Conservation (phyloP, 257 asterid genomes). For the Knoxia roxburghii region DNA sequence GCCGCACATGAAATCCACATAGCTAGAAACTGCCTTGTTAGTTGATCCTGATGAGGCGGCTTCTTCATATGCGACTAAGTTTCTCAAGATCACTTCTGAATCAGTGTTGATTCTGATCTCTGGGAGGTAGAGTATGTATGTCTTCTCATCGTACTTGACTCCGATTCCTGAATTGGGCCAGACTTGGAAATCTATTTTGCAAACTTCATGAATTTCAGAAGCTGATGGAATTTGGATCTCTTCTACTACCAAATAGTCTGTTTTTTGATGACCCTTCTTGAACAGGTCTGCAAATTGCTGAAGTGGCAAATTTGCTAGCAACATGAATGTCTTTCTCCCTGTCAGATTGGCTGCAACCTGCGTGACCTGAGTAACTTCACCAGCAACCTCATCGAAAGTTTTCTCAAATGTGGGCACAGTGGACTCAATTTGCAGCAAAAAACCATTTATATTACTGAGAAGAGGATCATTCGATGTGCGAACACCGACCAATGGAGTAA, state of each 20-base stretch:
- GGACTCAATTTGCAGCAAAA: constrained; percentile 9
- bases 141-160: constrained; percentile 7
- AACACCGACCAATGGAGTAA: constrained; percentile 4
- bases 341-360: background rate
- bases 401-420: background rate
- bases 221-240: constrained; percentile 37
- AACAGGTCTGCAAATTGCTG: background rate
- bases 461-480: constrained; percentile 15
- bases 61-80: constrained; percentile 24
- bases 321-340: background rate
- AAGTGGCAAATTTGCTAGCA: constrained; percentile 8
- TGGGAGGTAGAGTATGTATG: constrained; percentile 3
- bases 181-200: constrained; percentile 20
- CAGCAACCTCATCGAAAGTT: background rate
- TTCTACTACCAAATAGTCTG: constrained; percentile 1
- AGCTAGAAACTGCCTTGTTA: constrained; percentile 8
- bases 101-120: background rate
- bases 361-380: constrained; percentile 14
- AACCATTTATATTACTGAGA: constrained; percentile 22
- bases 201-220: constrained; percentile 18
- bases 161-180: constrained; percentile 25
- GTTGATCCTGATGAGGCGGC: constrained; percentile 10
- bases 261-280: background rate
- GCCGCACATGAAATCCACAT: constrained; percentile 26
- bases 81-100: constrained; percentile 21